Percentiles rank a stretch among this genome's conserved stretches.
Conservation (phyloP, 2,329 filamentous ascomycete genomes). For the Colletotrichum simmondsii region DNA sequence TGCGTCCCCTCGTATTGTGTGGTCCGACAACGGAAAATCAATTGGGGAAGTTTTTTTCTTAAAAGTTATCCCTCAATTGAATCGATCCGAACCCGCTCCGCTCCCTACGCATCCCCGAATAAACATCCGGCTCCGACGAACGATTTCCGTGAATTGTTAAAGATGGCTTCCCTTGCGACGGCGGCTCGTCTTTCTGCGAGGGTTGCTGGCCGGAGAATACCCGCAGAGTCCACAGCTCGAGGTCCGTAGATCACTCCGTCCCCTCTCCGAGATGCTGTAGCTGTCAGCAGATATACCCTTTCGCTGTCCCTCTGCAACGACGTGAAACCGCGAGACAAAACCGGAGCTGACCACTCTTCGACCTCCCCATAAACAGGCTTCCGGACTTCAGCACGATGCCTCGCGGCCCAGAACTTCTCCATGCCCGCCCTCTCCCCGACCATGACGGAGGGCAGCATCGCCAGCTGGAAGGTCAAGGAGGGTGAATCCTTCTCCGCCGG, state of each 20-base stretch:
- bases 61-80: neutral
- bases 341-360: constrained; percentile 16
- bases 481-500: constrained; percentile 84
- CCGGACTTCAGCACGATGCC: constrained; percentile 68
- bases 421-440: constrained; percentile 94
- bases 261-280: constrained; percentile 24
- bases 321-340: neutral
- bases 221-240: constrained; percentile 65
- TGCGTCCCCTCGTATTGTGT: neutral
- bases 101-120: neutral
- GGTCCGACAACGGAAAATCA: constrained; percentile 5
- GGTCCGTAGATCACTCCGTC: constrained; percentile 54
- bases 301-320: neutral
- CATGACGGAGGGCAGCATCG: constrained; percentile 94
- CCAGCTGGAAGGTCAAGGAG: constrained; percentile 87
- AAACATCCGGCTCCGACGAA: neutral
- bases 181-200: constrained; percentile 73
- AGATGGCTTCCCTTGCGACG: constrained; percentile 75
- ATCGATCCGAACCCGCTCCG: neutral
- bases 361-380: constrained; percentile 62
- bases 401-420: constrained; percentile 86
- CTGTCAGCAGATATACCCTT: neutral
- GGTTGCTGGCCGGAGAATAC: constrained; percentile 64
- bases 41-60: neutral
- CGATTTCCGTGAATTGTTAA: constrained; percentile 32